These are phyloP conservation scores for Schoenoplectus triqueter DNA, from an alignment of 202 grass and related monocot genomes.

Conservation along the genomic window DNA sequence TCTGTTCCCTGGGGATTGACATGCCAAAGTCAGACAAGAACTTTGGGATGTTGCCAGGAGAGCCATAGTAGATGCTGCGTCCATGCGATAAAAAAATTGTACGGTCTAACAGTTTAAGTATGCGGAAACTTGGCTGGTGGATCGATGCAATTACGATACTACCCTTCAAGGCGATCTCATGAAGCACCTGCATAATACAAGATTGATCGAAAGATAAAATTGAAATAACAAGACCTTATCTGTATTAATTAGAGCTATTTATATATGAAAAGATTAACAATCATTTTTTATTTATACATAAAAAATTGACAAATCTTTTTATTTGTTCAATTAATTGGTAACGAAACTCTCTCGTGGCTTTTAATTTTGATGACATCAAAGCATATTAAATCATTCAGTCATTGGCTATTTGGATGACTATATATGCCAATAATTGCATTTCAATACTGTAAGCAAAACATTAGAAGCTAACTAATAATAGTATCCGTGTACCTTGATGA, in stretches of 20 bases:
- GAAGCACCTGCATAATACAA: background rate
- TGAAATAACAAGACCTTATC: background rate
- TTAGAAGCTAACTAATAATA: background rate
- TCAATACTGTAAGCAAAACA: background rate
- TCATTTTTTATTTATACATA: background rate
- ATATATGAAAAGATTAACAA: background rate
- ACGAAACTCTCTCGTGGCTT: background rate
- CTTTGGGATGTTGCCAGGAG: background rate
- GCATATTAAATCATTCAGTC: background rate
- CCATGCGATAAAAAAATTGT: constrained; percentile 29
- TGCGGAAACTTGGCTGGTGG: constrained; percentile 40
- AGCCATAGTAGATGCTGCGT: constrained; percentile 4
- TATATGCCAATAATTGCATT: background rate
- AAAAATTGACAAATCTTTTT: too few species aligned
- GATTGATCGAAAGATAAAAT: background rate
- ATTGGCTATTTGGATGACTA: background rate
- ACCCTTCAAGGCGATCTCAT: constrained; percentile 25
- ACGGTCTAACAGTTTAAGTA: constrained; percentile 23
- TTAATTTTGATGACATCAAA: background rate
- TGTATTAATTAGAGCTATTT: background rate
- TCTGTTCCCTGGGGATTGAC: constrained; percentile 30
- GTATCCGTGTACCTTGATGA: constrained; percentile 50
- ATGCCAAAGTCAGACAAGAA: constrained; percentile 14
- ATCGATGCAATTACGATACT: constrained; percentile 36
- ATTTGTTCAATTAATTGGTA: background rate